Conservation (phyloP, 192 early-diverging fungal species). For the Dimargaris xerosporica region DNA sequence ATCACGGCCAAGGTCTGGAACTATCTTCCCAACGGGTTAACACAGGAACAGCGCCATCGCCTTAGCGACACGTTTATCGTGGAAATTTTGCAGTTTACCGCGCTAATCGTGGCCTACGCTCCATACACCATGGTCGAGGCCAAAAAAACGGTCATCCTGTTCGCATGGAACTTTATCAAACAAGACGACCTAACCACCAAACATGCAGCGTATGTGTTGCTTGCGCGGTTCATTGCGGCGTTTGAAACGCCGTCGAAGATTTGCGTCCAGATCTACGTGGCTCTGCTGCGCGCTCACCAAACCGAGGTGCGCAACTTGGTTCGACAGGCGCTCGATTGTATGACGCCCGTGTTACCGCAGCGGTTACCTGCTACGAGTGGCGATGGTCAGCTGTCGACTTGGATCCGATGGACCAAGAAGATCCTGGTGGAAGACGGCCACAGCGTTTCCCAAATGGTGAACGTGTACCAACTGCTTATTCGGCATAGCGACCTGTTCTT, state of each 20-base stretch:
- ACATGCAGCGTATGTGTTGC: conserved; percentile 86
- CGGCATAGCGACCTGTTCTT: conserved; percentile 84
- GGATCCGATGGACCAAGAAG: conserved; percentile 75
- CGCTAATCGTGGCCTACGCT: conserved; percentile 71
- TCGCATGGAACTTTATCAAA: conserved; percentile 77
- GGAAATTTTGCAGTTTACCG: conserved; percentile 84
- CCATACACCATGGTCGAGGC: conserved; percentile 58
- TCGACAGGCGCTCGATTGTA: conserved; percentile 83
- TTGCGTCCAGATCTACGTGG: conserved; percentile 72
- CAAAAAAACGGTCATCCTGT: conserved; percentile 85
- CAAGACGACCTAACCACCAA: conserved; percentile 88
- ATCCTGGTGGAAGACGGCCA: conserved; percentile 91
- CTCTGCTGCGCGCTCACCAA: conserved; percentile 78
- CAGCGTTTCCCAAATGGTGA: conserved; percentile 70
- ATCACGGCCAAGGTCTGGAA: conserved; percentile 1
- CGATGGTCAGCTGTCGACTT: conserved; percentile 42
- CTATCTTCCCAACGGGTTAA: neutral
- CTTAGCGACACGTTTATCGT: conserved; percentile 21
- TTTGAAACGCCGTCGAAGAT: conserved; percentile 86
- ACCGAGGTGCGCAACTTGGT: conserved; percentile 75
- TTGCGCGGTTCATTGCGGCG: conserved; percentile 82
- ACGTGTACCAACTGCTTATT: conserved; percentile 83
- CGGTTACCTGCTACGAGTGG: conserved; percentile 41
- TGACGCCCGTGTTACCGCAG: conserved; percentile 81
- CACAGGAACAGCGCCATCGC: neutral